These are phyloP conservation scores for Trypanosoma cruzi DNA, from an alignment of 208 protist species.

Conservation along the genomic window DNA sequence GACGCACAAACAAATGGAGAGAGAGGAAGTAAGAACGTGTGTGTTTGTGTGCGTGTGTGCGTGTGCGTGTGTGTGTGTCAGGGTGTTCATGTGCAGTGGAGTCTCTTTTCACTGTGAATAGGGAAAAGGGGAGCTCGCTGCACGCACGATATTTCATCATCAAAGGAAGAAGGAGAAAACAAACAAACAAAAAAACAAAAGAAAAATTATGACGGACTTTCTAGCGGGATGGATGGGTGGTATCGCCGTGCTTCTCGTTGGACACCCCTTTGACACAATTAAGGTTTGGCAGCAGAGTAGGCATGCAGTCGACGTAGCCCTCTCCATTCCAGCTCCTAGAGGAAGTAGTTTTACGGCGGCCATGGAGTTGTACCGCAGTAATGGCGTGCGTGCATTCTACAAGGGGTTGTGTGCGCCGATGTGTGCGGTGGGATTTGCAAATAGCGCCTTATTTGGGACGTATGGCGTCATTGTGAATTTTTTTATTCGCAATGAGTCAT, in stretches of 20 bases:
- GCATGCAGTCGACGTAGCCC: not conserved
- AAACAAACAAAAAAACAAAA: not conserved
- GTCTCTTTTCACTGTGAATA: not conserved
- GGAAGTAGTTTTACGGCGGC: slow-evolving; percentile 9
- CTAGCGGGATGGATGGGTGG: slow-evolving; percentile 36
- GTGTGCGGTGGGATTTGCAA: slow-evolving; percentile 31
- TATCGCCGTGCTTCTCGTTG: slow-evolving; percentile 24
- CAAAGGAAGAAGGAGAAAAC: not conserved
- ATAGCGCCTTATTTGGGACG: slow-evolving; percentile 21
- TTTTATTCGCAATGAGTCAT: slow-evolving; percentile 12
- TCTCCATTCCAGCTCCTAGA: not conserved
- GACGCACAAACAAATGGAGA: too few relatives aligned
- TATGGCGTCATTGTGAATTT: slow-evolving; percentile 29
- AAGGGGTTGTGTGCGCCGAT: slow-evolving; percentile 31
- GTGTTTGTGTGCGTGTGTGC: not conserved
- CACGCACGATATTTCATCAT: not conserved
- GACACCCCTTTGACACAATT: slow-evolving; percentile 33
- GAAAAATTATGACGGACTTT: slow-evolving; percentile 27
- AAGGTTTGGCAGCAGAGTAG: slow-evolving; percentile 31
- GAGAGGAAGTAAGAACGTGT: too few relatives aligned
- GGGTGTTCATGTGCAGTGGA: not conserved
- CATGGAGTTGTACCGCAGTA: slow-evolving; percentile 13
- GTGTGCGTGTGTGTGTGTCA: not conserved
- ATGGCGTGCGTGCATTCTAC: slow-evolving; percentile 30
- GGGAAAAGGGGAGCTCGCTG: not conserved